These are phyloP conservation scores for Tetrahymena borealis DNA, from an alignment of 73 alveolate species.

Conservation along the genomic window DNA sequence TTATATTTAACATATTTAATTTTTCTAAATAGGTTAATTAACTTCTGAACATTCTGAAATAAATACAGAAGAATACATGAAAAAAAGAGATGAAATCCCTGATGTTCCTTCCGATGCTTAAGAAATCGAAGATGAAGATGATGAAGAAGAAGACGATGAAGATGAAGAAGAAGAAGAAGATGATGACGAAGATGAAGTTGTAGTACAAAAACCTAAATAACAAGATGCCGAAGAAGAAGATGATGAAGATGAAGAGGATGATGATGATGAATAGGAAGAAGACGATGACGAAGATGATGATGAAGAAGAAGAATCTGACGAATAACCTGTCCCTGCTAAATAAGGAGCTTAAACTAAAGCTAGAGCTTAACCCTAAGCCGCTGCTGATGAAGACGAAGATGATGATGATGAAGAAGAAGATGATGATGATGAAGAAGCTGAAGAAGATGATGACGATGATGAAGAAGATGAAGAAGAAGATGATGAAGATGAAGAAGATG, in stretches of 20 bases:
- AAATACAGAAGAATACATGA: background rate
- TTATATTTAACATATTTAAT: background rate
- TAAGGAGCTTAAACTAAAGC: background rate
- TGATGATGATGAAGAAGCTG: constrained; percentile 24
- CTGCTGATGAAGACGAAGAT: background rate
- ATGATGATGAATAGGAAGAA: background rate
- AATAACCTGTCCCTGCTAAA: background rate
- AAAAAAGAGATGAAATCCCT: background rate
- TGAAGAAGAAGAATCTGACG: background rate
- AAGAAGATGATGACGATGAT: no score
- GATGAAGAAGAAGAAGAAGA: background rate
- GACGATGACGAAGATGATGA: background rate
- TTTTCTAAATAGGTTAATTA: background rate
- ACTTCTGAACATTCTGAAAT: background rate
- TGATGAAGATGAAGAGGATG: constrained; percentile 14
- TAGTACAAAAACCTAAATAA: background rate
- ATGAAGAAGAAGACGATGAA: constrained; percentile 10
- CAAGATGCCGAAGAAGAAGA: background rate
- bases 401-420: background rate
- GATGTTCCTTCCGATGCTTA: background rate
- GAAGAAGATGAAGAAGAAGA: background rate
- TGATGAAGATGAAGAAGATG: background rate
- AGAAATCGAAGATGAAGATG: background rate
- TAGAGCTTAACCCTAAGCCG: background rate
- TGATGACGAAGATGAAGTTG: background rate